Percentiles rank a stretch among this genome's conserved stretches.
Evolutionary conservation across 23 red algal species (phyloP).

Genomic region (Gracilariopsis chorda): DNA sequence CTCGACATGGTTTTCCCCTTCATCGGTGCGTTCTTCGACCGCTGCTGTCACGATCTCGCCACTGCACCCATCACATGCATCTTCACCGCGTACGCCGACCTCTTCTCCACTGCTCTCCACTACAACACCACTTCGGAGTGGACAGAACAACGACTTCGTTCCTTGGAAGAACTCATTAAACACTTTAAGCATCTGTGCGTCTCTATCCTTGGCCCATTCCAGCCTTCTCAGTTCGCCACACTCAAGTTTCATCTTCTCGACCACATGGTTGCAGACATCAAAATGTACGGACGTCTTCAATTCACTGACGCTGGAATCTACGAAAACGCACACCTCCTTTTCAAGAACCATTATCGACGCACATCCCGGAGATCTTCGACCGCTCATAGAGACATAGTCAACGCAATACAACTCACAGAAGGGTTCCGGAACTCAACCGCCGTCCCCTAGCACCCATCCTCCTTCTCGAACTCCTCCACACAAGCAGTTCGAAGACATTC

Average conservation of each 20-base stretch:
- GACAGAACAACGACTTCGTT: not conserved
- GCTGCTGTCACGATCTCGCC: not conserved
- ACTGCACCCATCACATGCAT: not conserved
- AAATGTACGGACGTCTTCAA: not conserved
- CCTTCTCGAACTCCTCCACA: too few relatives aligned
- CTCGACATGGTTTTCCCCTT: constrained; percentile 51
- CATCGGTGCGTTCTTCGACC: not conserved
- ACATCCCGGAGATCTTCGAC: constrained; percentile 1
- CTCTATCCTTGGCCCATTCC: not conserved
- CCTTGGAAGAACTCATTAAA: not conserved
- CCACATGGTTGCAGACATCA: not conserved
- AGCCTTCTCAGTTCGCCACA: not conserved
- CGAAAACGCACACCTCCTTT: constrained; percentile 15
- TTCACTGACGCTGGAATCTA: not conserved
- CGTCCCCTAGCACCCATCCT: not conserved
- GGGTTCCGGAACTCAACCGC: not conserved
- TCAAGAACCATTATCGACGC: not conserved
- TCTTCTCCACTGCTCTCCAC: not conserved
- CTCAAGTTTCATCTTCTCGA: constrained; percentile 18
- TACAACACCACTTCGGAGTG: not conserved
- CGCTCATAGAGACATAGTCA: not conserved
- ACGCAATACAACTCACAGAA: not conserved
- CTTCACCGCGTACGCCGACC: not conserved
- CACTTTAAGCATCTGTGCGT: not conserved
- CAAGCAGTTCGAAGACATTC: not conserved